Evolutionary conservation across 257 asterid species (phyloP), one percentile per base, ranked within the genome.

Genomic region (Nicotiana attenuata): DNA sequence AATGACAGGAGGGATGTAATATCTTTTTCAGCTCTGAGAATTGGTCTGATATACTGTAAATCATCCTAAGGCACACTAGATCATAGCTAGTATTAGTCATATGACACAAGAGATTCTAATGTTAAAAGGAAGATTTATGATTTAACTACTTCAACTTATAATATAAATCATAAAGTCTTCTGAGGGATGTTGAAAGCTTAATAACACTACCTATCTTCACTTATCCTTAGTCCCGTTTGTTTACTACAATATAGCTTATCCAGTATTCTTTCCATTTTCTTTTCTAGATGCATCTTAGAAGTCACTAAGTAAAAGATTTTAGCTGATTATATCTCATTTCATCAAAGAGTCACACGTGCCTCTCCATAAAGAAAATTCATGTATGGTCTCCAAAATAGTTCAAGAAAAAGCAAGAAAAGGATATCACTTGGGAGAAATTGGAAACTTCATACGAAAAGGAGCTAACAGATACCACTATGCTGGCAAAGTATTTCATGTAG

Each of bases 1-100:
- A 33, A 0, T 33, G 38, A 33, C 1, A 88, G 65, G 97, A 88
- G 77, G 95, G 88, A 85, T 90, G 87, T 81, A 96, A 91, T 85
- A 92, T 89, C 98, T 94, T 89, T 88, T 94, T 93, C 87, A 96
- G 95, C 94, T 94, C 99, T 87, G 97, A 92, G 85, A 96, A 94
- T 88, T 89, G 98, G 66, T 96, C 99, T 61, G 99, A 94, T 92
- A 96, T 96, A 97, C 91, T 94, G 97, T 90, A 91, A 87, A 94
- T 90, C 98, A 96, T 96, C 99, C 99, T 96, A 98, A 91, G 88
- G 97, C 97, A 91, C 95, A 92, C 98, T 93, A 89, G 92, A 89
- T 86, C 89, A 87, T 86, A 90, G 87, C 87, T 86, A 86, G 86
- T 82, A 89, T 90, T 86, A 90, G 92, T 87, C 87, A 91, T 88